These are phyloP conservation scores for Pseudozyma tsukubaensis DNA, from an alignment of 1,284 basidiomycete species.

Conservation along the genomic window DNA sequence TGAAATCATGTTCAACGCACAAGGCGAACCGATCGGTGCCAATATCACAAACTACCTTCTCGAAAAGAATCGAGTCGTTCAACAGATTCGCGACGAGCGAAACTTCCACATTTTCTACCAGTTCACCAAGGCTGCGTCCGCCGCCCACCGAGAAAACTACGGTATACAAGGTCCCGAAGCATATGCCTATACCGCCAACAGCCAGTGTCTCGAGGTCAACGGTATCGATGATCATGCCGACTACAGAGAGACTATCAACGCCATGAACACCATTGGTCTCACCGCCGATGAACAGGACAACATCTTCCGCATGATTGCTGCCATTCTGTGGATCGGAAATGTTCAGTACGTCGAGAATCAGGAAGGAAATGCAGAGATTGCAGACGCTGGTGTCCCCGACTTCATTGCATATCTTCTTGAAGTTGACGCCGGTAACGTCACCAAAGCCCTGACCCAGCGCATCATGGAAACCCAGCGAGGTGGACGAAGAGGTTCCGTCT, in stretches of 20 bases:
- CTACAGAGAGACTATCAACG: conserved; percentile 88
- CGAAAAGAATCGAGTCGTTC: conserved; percentile 94
- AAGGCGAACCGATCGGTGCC: conserved; percentile 93
- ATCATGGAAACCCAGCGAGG: conserved; percentile 85
- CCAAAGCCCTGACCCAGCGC: conserved; percentile 85
- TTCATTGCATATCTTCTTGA: conserved; percentile 96
- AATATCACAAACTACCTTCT: conserved; percentile 98
- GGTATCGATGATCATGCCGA: conserved; percentile 91
- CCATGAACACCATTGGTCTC: conserved; percentile 93
- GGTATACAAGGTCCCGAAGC: conserved; percentile 97
- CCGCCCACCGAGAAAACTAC: conserved; percentile 89
- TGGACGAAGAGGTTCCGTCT: conserved; percentile 90
- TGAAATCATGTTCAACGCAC: conserved; percentile 97
- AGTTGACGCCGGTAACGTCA: conserved; percentile 80
- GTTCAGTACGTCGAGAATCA: conserved; percentile 80
- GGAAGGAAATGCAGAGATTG: conserved; percentile 85
- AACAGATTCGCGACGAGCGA: conserved; percentile 94
- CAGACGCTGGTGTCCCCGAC: conserved; percentile 89
- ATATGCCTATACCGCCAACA: conserved; percentile 91
- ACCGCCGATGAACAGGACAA: conserved; percentile 85
- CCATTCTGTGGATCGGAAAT: conserved; percentile 96
- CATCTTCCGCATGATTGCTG: conserved; percentile 92
- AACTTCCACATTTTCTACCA: conserved; percentile 99
- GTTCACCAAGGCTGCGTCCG: conserved; percentile 93
- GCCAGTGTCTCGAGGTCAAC: conserved; percentile 89